Evolutionary conservation across 495 filamentous ascomycete species (phyloP).

Genomic region (Symbiotaphrina buchneri): DNA sequence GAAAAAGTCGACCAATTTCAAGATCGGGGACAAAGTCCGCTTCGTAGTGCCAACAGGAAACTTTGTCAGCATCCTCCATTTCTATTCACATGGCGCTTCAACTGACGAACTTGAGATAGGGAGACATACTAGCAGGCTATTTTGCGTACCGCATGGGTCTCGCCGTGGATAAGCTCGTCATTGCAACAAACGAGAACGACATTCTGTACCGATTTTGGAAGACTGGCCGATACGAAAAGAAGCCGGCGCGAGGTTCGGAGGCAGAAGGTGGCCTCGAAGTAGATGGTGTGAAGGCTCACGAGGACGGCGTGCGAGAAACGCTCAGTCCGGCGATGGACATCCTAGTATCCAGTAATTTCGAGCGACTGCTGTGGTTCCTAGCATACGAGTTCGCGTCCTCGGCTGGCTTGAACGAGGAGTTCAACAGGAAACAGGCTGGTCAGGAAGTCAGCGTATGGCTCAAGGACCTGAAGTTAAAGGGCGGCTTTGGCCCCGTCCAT

Average conservation of each 20-base stretch:
- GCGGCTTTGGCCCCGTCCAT: constrained; percentile 64
- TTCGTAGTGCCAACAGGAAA: constrained; percentile 83
- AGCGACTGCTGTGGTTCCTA: constrained; percentile 87
- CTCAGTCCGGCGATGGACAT: constrained; percentile 92
- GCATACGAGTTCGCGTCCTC: constrained; percentile 33
- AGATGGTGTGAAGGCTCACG: constrained; percentile 43
- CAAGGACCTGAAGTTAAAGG: constrained; percentile 46
- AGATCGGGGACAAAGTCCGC: constrained; percentile 33
- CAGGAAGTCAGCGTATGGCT: constrained; percentile 51
- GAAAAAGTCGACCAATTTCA: constrained; percentile 21
- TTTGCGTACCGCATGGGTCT: constrained; percentile 84
- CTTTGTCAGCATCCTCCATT: too few relatives aligned
- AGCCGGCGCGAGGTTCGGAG: constrained; percentile 26
- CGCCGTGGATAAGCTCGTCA: constrained; percentile 57
- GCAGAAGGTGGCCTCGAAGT: constrained; percentile 30
- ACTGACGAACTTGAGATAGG: too few relatives aligned
- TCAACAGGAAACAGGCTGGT: constrained; percentile 34
- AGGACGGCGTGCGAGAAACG: constrained; percentile 62
- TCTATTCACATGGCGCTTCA: too few relatives aligned
- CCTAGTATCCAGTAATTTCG: constrained; percentile 84
- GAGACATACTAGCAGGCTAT: constrained; percentile 84
- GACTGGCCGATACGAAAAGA: constrained; percentile 62
- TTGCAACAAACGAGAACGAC: constrained; percentile 87
- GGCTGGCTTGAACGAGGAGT: constrained; percentile 27
- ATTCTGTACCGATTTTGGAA: constrained; percentile 65